Conservation (phyloP, 164 flowering plant genomes). For the Magnolia changhungtana region DNA sequence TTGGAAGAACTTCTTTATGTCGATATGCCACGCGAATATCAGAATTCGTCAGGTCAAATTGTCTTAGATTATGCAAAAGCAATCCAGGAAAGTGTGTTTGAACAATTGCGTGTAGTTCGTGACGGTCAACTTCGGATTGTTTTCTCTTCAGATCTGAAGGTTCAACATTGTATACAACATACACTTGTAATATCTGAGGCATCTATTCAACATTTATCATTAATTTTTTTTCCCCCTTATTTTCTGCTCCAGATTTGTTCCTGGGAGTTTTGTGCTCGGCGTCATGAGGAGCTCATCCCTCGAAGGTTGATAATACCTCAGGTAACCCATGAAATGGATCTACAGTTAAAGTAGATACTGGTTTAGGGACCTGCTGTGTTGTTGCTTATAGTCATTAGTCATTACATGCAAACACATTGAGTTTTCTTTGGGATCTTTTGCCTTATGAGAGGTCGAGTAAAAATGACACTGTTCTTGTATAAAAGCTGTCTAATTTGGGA, state of each 20-base stretch:
- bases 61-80: conserved; percentile 97
- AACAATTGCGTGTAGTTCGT: conserved; percentile 95
- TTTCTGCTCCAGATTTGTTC: conserved; percentile 64
- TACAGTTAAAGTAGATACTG: neutral
- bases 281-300: conserved; percentile 95
- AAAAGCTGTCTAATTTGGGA: no score
- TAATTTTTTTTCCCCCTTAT: neutral
- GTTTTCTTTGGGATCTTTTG: no score
- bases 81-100: conserved; percentile 96
- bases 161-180: conserved; percentile 9
- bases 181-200: neutral
- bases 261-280: conserved; percentile 98
- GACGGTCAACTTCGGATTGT: conserved; percentile 96
- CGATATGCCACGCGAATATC: conserved; percentile 93
- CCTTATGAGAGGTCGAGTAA: no score
- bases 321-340: conserved; percentile 35
- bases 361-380: neutral
- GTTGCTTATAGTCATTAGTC: no score
- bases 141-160: conserved; percentile 90
- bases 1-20: conserved; percentile 95
- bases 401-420: no score
- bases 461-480: no score
- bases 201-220: neutral
- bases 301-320: conserved; percentile 79
- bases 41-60: conserved; percentile 85